These are phyloP conservation scores for Termitomyces sp. DNA, from an alignment of 768 basidiomycete genomes.

Conservation along the genomic window DNA sequence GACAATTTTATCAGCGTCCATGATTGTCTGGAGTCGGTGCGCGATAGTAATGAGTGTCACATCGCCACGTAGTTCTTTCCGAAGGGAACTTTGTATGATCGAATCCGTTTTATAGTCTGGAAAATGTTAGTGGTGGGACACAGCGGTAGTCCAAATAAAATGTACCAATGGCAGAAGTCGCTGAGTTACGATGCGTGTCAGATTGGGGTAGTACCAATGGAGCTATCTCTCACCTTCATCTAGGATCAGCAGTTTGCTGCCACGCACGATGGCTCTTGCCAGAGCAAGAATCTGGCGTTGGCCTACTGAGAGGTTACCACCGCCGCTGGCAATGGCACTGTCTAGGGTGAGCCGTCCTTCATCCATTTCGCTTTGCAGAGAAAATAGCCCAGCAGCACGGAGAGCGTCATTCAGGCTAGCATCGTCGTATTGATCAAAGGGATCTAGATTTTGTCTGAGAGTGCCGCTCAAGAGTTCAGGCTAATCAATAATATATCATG, in stretches of 20 bases:
- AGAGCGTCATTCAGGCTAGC: conserved; percentile 34
- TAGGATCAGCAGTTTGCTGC: conserved; percentile 57
- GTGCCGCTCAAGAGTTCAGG: conserved; percentile 58
- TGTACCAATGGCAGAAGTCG: conserved; percentile 48
- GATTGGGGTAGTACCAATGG: conserved; percentile 27
- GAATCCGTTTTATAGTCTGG: conserved; percentile 62
- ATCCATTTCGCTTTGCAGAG: conserved; percentile 38
- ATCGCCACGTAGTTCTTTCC: conserved; percentile 57
- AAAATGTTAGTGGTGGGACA: not conserved
- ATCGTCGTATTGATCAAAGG: conserved; percentile 59
- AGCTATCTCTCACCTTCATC: conserved; percentile 46
- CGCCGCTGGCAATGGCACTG: conserved; percentile 45
- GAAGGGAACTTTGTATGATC: conserved; percentile 67
- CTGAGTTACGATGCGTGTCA: conserved; percentile 25
- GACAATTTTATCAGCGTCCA: conserved; percentile 60
- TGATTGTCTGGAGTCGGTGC: conserved; percentile 65
- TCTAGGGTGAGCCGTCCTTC: conserved; percentile 48
- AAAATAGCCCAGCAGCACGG: conserved; percentile 36
- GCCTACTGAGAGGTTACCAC: conserved; percentile 72
- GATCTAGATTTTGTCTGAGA: conserved; percentile 65
- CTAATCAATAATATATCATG: conserved; percentile 15
- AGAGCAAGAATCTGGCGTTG: conserved; percentile 70
- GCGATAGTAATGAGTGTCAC: conserved; percentile 67
- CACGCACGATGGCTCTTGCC: conserved; percentile 57
- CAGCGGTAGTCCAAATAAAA: not conserved